Evolutionary conservation across 2,329 filamentous ascomycete genomes (phyloP), one percentile per base, ranked within the genome.

Genomic region (Venturia pyrina): DNA sequence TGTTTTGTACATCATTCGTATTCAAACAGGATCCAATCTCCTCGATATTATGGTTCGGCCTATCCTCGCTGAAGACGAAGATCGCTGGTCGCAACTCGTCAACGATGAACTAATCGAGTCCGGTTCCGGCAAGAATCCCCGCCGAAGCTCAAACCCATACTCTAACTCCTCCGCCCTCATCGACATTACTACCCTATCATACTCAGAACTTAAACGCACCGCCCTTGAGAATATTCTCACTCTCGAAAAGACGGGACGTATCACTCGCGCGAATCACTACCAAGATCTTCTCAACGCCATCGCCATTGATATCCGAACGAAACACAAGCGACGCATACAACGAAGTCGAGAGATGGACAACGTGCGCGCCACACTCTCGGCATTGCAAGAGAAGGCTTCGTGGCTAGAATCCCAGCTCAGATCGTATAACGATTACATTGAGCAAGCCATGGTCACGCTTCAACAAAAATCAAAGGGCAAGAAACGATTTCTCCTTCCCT

Each of bases 201-300:
- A 98, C 78, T 87, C 89, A 65, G 91, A 97, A 68, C 85, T 99
- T 71, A 99, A 99, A 81, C 87, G 91, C 64, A 95, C 89, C 67
- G 93, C 93, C 3, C 82, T 99, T 7, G 93, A 99, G 76, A 98
- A 98, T 72, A 91, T 99, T 67, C 87, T 99, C 79, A 85, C 86
- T 19, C 84, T 99, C 48, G 93, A 99, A 78, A 87, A 90, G 69
- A 84, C 89, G 73, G 93, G 93, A 66, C 89, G 93, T 72, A 93
- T 99, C 71, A 92, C 88, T 44, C 82, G 87, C 37, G 81, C 92
- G 73, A 98, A 99, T 77, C 87, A 90, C 74, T 99, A 98, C 78
- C 95, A 99, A 78, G 95, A 99, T 74, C 85, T 99, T n/a, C 85
- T 99, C 69, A 99, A 99, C 74, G 91, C 92, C 68, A 97, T 99